A percentile compares a stretch with the other conserved stretches of the same genome.
Conservation (phyloP, 2,329 filamentous ascomycete genomes). For the Phaeosphaeria sp. region DNA sequence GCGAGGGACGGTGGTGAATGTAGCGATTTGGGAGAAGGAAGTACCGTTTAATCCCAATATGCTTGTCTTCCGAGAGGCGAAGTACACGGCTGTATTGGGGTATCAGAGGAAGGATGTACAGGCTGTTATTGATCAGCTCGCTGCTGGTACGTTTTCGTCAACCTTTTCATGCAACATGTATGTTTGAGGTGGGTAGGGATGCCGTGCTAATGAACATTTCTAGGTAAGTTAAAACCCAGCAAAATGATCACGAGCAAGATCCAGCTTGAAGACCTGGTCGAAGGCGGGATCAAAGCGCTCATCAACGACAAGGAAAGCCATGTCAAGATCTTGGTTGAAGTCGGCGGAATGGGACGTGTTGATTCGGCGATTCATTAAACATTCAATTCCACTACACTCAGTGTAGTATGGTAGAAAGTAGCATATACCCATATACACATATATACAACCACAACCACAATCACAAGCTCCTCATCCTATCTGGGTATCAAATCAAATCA, state of each 20-base stretch:
- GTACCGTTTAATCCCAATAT: conserved; percentile 62
- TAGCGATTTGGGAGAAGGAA: conserved; percentile 69
- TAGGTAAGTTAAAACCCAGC: conserved; percentile 59
- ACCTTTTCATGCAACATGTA: background rate
- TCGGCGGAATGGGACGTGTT: conserved; percentile 25
- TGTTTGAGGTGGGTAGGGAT: too few relatives aligned
- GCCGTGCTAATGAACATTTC: conserved; percentile 1
- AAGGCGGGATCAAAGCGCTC: conserved; percentile 64
- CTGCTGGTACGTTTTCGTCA: conserved; percentile 33
- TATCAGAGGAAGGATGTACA: conserved; percentile 63
- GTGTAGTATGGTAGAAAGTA: too few relatives aligned
- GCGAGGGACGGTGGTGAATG: conserved; percentile 66
- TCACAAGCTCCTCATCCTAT: background rate
- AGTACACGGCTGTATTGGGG: conserved; percentile 58
- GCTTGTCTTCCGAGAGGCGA: conserved; percentile 61
- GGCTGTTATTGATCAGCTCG: conserved; percentile 63
- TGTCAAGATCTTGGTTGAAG: conserved; percentile 67
- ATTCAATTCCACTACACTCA: background rate
- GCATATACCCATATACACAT: too few relatives aligned
- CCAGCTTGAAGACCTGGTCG: conserved; percentile 61
- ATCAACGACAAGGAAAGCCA: conserved; percentile 67
- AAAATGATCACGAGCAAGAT: conserved; percentile 69
- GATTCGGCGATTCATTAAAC: conserved; percentile 16
- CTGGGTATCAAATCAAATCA: background rate
- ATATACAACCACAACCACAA: background rate